These are phyloP conservation scores for Trichoderma brevicompactum DNA, from an alignment of 2,329 filamentous ascomycete species.

Conservation along the genomic window DNA sequence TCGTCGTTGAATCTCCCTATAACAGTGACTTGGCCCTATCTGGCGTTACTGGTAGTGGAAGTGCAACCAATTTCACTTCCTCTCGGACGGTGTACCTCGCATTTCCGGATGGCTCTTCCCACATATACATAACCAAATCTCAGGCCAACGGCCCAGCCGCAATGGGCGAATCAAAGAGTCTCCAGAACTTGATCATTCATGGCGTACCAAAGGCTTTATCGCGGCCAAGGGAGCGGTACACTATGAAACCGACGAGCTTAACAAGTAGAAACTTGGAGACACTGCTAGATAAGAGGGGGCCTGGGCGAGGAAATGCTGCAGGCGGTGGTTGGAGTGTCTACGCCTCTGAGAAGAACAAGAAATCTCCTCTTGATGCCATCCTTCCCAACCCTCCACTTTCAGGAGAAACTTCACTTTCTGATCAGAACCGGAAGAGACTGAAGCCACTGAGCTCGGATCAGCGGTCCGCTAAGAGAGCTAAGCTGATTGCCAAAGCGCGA, in stretches of 20 bases:
- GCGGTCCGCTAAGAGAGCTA: constrained; percentile 60
- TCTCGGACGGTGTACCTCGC: constrained; percentile 77
- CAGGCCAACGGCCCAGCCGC: constrained; percentile 49
- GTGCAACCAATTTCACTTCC: constrained; percentile 59
- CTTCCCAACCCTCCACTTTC: constrained; percentile 55
- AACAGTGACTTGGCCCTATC: constrained; percentile 60
- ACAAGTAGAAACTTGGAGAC: constrained; percentile 72
- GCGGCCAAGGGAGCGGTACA: constrained; percentile 71
- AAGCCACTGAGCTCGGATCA: constrained; percentile 38
- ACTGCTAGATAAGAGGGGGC: constrained; percentile 70
- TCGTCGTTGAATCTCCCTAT: constrained; percentile 81
- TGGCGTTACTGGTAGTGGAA: constrained; percentile 38
- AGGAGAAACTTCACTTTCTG: constrained; percentile 37
- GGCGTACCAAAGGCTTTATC: constrained; percentile 84
- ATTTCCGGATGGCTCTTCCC: constrained; percentile 79
- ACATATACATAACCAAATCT: constrained; percentile 68
- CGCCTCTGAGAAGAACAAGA: constrained; percentile 61
- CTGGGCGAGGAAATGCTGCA: constrained; percentile 70
- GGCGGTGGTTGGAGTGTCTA: constrained; percentile 82
- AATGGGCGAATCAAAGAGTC: constrained; percentile 60
- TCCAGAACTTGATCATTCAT: constrained; percentile 73
- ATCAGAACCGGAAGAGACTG: constrained; percentile 39
- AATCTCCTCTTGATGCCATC: constrained; percentile 59
- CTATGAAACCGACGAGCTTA: constrained; percentile 69
- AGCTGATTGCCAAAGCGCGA: constrained; percentile 65